These are phyloP conservation scores for Lactarius hengduanensis DNA, from an alignment of 768 basidiomycete genomes.

Conservation along the genomic window DNA sequence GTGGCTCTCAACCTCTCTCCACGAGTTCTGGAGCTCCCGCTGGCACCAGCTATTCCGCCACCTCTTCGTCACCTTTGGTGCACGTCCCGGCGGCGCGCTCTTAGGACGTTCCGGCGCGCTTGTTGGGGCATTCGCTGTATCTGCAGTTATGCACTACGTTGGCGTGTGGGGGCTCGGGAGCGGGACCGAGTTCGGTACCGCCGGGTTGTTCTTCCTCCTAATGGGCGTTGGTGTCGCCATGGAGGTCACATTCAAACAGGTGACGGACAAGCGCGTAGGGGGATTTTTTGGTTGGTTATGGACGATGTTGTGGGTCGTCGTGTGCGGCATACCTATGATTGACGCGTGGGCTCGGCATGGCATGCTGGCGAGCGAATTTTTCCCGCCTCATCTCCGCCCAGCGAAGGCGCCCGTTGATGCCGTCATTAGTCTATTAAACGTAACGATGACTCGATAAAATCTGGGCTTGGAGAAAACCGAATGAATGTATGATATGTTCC, in stretches of 20 bases:
- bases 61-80: constrained; percentile 36
- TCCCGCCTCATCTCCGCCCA: background rate
- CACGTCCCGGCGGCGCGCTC: constrained; percentile 36
- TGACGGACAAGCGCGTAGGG: constrained; percentile 45
- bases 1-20: constrained; percentile 35
- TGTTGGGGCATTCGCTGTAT: constrained; percentile 58
- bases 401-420: background rate
- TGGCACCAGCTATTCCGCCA: constrained; percentile 32
- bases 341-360: constrained; percentile 20
- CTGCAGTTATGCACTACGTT: constrained; percentile 56
- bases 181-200: constrained; percentile 45
- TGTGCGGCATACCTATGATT: constrained; percentile 27
- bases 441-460: background rate
- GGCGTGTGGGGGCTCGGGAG: constrained; percentile 59
- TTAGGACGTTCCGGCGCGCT: constrained; percentile 31
- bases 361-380: constrained; percentile 14
- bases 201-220: constrained; percentile 44
- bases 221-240: constrained; percentile 41
- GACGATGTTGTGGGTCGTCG: constrained; percentile 34
- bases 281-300: constrained; percentile 55
- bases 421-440: background rate
- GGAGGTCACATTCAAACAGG: constrained; percentile 46
- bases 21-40: constrained; percentile 38
- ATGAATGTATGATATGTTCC: too few species aligned
- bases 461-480: background rate